Evolutionary conservation across 2,329 filamentous ascomycete genomes (phyloP), one percentile per base, ranked within the genome.

Genomic region (Claviceps sp.): DNA sequence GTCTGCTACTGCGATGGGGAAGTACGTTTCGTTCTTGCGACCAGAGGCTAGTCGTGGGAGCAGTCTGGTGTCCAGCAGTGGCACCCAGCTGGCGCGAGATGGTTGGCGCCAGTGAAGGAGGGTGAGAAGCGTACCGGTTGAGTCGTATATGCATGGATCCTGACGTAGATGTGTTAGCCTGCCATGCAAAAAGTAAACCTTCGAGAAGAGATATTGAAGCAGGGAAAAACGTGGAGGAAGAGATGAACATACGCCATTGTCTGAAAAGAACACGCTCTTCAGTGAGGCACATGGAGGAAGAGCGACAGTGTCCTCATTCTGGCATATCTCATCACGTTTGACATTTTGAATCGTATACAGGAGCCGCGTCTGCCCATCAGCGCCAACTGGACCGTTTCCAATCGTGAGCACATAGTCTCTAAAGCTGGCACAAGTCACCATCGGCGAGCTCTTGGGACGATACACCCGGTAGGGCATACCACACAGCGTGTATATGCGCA

Each of bases 91-190:
- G 10, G 90, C 93, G 62, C 93, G 85, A 4, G 87, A 88, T 0
- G 84, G 84, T 22, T 77, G 84, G 8, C 93, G 84, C 93, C 93
- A 98, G 68, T 95, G 90, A 45, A 95, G 76, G 2, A 97, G 77
- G 1, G 91, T 85, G 13, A 97, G 76, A 1, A 98, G 74, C 0
- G 91, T 89, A 42, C 94, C 93, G 2, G 87, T 88, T 5, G 87
- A 89, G 67, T 97, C 93, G 67, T 97, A 98, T 54, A 97, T 90
- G 66, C 89, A 96, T 6, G 93, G 93, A 61, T 98, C 90, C 84
- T 89, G 56, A 5, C 11, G 26, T 8, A 26, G n/a, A 22, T 26
- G 22, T 50, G 34, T 50, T 16, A 45, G 46, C 17, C 4, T 30
- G 14, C 3, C 37, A 39, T 37, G 13, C 14, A 41, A 46, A 34